These are phyloP conservation scores for Dendrostoma leiphaemia DNA, from an alignment of 2,329 filamentous ascomycete genomes.

Conservation along the genomic window DNA sequence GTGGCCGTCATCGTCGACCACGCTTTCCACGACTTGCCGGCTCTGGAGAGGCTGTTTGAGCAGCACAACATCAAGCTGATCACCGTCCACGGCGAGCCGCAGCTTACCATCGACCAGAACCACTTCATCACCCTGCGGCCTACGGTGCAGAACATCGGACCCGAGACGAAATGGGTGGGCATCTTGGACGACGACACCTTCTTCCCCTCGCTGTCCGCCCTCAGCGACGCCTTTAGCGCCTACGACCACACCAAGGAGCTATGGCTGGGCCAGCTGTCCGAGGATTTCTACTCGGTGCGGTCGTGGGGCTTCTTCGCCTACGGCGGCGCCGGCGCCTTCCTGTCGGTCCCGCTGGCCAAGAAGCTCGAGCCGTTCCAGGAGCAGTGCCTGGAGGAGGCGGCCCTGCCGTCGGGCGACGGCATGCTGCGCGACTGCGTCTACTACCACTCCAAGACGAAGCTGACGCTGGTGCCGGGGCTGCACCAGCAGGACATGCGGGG, in stretches of 20 bases:
- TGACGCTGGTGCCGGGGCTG: slow-evolving; percentile 55
- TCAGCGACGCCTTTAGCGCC: slow-evolving; percentile 44
- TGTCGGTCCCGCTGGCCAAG: slow-evolving; percentile 50
- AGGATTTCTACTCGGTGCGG: slow-evolving; percentile 49
- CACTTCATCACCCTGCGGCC: slow-evolving; percentile 56
- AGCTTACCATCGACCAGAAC: slow-evolving; percentile 46
- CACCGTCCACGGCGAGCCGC: slow-evolving; percentile 25
- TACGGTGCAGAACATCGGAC: slow-evolving; percentile 41
- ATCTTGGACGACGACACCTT: slow-evolving; percentile 65
- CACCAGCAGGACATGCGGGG: slow-evolving; percentile 56
- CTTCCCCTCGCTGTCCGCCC: slow-evolving; percentile 52
- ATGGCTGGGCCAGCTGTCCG: slow-evolving; percentile 58
- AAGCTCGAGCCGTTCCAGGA: slow-evolving; percentile 47
- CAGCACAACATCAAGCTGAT: slow-evolving; percentile 27
- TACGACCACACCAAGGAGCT: slow-evolving; percentile 47
- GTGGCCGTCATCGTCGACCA: slow-evolving; percentile 49
- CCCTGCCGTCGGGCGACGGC: slow-evolving; percentile 46
- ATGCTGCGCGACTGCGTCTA: slow-evolving; percentile 58
- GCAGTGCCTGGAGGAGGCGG: slow-evolving; percentile 40
- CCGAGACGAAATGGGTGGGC: slow-evolving; percentile 51
- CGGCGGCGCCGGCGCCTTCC: slow-evolving; percentile 59
- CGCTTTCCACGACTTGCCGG: slow-evolving; percentile 21
- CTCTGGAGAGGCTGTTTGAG: slow-evolving; percentile 31
- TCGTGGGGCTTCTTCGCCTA: slow-evolving; percentile 59
- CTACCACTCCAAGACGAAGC: slow-evolving; percentile 48